Evolutionary conservation across 768 basidiomycete species (phyloP).

Genomic region (Lepiota brunneoincarnata): DNA sequence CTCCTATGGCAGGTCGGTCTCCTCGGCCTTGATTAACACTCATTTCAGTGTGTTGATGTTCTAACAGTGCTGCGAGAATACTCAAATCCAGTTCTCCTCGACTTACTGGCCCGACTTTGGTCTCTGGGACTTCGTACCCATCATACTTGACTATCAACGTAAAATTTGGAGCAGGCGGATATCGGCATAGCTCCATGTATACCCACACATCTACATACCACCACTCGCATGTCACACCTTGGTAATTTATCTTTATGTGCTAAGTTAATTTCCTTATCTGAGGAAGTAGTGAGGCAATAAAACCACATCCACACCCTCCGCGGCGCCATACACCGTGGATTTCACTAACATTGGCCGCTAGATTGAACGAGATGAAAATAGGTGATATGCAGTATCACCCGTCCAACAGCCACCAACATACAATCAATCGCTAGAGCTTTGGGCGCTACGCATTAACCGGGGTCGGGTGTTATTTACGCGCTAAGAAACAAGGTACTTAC

Average conservation of each 20-base stretch:
- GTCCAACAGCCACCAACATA: too few species aligned
- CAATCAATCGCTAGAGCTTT: too few species aligned
- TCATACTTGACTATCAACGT: constrained; percentile 85
- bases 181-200: background rate
- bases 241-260: background rate
- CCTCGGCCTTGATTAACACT: background rate
- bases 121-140: constrained; percentile 79
- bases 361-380: too few species aligned
- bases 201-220: background rate
- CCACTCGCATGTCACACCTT: background rate
- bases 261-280: background rate
- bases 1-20: constrained; percentile 89
- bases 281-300: too few species aligned
- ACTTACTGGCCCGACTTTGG: constrained; percentile 95
- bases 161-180: constrained; percentile 51
- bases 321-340: too few species aligned
- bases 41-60: background rate
- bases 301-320: too few species aligned
- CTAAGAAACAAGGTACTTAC: too few species aligned
- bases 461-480: too few species aligned
- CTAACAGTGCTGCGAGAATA: constrained; percentile 73
- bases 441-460: too few species aligned
- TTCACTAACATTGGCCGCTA: too few species aligned
- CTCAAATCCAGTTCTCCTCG: constrained; percentile 82
- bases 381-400: too few species aligned